Evolutionary conservation across 768 basidiomycete genomes (phyloP), one percentile per base, ranked within the genome.

Genomic region (Boletellus ananiceps): DNA sequence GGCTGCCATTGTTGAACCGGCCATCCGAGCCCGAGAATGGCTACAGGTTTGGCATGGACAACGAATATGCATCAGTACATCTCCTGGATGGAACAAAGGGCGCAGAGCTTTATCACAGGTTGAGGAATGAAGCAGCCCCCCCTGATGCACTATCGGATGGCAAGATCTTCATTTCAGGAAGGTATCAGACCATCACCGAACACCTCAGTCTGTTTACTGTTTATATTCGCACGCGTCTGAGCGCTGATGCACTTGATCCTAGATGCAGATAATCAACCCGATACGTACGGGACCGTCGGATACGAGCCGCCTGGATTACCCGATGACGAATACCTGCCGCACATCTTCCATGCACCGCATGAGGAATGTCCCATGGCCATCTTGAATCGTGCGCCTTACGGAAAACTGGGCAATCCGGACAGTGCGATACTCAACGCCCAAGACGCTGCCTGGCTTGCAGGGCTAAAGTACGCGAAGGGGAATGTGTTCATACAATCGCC

Each of bases 401-500:
- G 82, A 46, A 75, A 72, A 43, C 73, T 77, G 11, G 74, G 74
- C n/a, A 75, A 73, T 58, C 57, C 59, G 2, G 59, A 56, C 4
- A 65, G 71, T 16, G 64, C 63, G 45, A 68, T 77, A 46, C 67
- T 75, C 32, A 74, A 75, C 72, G 79, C 84, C 3, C 85, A 87
- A 62, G 81, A 84, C 51, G 75, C 75, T 8, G 83, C 84, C 5
- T 86, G 83, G 83, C 72, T 87, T 35, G 78, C 81, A 18, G 84
- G 74, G 2, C 71, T 86, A 57, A 69, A 75, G 47, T 78, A 80
- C 49, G 84, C 85, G 8, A 67, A 74, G 60, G 74, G 74, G 58
- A 77, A 67, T 43, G 74, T 86, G n/a, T 84, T 87, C 67, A 82
- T 87, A 47, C 86, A 88, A 72, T 80, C 82, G 0, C 86, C 86